phyloP scores from a whole-genome alignment of 805 yeast genomes.

The Spathaspora passalidarum region DNA sequence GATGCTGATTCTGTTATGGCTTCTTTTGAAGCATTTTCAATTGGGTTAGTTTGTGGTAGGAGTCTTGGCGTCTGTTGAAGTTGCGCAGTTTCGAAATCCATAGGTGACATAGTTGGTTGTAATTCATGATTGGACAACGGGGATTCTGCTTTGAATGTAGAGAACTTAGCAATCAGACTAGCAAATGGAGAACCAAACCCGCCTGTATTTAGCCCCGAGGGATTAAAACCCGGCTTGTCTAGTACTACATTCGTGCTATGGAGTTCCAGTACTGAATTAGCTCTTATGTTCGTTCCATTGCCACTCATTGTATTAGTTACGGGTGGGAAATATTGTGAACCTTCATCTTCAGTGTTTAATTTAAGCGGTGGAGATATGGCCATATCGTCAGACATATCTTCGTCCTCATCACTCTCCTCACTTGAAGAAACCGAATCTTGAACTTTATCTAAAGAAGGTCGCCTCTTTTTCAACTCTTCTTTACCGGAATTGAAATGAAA shows the following conservation, averaged over 20 bases:
- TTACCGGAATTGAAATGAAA: conserved; percentile 13
- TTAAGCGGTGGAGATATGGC: conserved; percentile 24
- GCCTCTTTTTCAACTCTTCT: conserved; percentile 9
- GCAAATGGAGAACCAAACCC: conserved; percentile 17
- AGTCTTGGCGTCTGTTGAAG: conserved; percentile 5
- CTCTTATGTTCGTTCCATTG: too few relatives aligned
- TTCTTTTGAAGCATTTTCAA: neutral
- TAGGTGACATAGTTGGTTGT: conserved; percentile 15
- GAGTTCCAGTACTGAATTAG: too few relatives aligned
- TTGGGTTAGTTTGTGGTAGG: neutral
- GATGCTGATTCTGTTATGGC: neutral
- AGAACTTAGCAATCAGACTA: conserved; percentile 9
- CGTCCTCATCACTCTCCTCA: conserved; percentile 40
- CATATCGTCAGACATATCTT: conserved; percentile 18
- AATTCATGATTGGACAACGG: conserved; percentile 16
- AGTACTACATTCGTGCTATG: too few relatives aligned
- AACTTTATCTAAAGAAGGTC: conserved; percentile 8
- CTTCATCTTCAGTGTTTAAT: conserved; percentile 17
- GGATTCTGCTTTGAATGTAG: conserved; percentile 15
- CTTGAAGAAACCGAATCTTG: conserved; percentile 10
- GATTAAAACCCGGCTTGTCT: conserved; percentile 2
- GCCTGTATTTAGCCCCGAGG: conserved; percentile 9
- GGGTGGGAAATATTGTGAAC: neutral
- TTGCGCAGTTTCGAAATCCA: conserved; percentile 12
- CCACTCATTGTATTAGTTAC: neutral